Evolutionary conservation across 371 early-diverging fungal genomes (phyloP), one percentile per base, ranked within the genome.

Genomic region (Mucor irregularis): DNA sequence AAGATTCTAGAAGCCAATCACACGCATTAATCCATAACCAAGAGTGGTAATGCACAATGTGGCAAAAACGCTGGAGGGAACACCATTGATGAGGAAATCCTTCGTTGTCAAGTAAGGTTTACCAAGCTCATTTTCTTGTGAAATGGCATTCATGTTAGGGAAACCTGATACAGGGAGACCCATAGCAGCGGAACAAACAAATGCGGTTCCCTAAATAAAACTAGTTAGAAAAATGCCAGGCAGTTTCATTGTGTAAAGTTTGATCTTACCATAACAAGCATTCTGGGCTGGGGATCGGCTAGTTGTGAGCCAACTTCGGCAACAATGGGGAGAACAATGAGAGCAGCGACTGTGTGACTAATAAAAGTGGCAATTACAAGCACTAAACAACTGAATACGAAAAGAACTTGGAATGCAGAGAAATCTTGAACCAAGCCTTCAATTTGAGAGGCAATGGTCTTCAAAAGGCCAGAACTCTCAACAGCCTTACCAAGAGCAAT

Each of bases 311-410:
- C 93, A 10, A 94, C 84, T 61, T 90, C 78, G 19, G 86, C 82
- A 16, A 93, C 90, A 50, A 93, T 88, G 4, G 93, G 93, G 40
- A 93, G 65, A 2, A 92, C 85, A 57, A 93, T 92, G 62, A 93
- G 64, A 0, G 93, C 93, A 0, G 89, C 91, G 1, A 98, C 98
- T 0, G 98, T 97, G 63, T 98, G 98, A 34, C 90, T 90, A 53
- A 98, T 93, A 66, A 97, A 97, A 2, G 93, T 94, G 14, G 97
- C 90, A 59, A 91, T 86, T 2, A 91, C 81, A 2, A 91, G 62
- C 3, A 91, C 88, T 46, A 93, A 61, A 13, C 69, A 66, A 13
- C 87, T 78, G 60, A 93, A 89, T 10, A 87, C 69, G 34, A 87
- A 75, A 48, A 91, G 58, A 6, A 93, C 87, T 11, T 76, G 68